Evolutionary conservation across 305 asterid genomes (phyloP).

Genomic region (Fraxinus dipetala): DNA sequence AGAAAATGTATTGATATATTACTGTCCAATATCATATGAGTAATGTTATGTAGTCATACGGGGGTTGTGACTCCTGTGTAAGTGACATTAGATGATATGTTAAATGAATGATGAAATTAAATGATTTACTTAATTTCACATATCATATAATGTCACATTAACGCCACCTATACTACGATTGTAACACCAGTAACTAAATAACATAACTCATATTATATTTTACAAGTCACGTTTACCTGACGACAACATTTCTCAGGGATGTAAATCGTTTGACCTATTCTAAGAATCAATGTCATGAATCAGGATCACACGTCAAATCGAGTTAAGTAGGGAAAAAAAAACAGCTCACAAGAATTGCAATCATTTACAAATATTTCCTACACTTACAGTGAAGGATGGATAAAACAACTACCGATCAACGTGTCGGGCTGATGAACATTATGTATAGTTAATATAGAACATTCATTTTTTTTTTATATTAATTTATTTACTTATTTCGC

Average conservation of each 20-base stretch:
- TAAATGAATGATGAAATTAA: too few species aligned
- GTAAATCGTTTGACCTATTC: conserved; percentile 25
- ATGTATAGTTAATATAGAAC: too few species aligned
- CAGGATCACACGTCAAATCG: conserved; percentile 33
- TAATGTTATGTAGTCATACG: too few species aligned
- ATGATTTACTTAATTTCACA: too few species aligned
- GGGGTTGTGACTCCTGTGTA: too few species aligned
- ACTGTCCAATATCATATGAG: not conserved
- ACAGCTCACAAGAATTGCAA: not conserved
- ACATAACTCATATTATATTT: not conserved
- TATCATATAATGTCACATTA: too few species aligned
- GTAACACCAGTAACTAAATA: too few species aligned
- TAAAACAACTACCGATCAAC: conserved; percentile 27
- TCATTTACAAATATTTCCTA: conserved; percentile 26
- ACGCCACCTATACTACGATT: too few species aligned
- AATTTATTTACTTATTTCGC: too few species aligned
- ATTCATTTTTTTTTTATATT: too few species aligned
- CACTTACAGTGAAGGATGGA: conserved; percentile 37
- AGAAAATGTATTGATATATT: too few species aligned
- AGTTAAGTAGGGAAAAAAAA: conserved; percentile 37
- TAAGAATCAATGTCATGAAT: conserved; percentile 36
- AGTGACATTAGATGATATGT: too few species aligned
- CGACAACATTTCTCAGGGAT: conserved; percentile 27
- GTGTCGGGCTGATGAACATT: not conserved
- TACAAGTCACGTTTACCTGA: conserved; percentile 27